Evolutionary conservation across 2,329 filamentous ascomycete genomes (phyloP).

Genomic region (Cryphonectria japonica): DNA sequence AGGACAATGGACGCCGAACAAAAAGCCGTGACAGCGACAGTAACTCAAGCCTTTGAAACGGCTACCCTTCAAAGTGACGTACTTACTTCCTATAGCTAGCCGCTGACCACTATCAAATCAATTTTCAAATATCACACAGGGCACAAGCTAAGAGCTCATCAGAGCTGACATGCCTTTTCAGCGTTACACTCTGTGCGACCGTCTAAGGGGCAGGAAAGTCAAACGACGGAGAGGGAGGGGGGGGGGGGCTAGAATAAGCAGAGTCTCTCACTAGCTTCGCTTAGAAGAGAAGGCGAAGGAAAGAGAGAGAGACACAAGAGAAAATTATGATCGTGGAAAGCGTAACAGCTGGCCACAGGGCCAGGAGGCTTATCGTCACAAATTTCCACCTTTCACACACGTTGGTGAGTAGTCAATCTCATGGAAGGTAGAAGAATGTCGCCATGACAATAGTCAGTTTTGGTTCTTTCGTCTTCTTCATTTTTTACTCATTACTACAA

Average conservation of each 20-base stretch:
- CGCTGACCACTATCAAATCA: not conserved
- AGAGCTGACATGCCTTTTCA: conserved; percentile 13
- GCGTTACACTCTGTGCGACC: conserved; percentile 6
- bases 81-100: not conserved
- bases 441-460: not conserved
- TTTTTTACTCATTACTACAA: not conserved
- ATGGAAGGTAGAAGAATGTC: not conserved
- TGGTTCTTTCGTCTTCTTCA: not conserved
- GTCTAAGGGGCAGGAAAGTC: not conserved
- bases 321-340: not conserved
- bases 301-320: not conserved
- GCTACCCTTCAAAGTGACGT: not conserved
- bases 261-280: not conserved
- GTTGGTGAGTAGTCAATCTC: not conserved
- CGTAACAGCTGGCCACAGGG: not conserved
- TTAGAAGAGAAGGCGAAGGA: not conserved
- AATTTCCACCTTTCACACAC: not conserved
- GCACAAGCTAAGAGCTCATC: not conserved
- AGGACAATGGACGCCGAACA: not conserved
- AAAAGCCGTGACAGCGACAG: not conserved
- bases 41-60: not conserved
- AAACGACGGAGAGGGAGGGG: not conserved
- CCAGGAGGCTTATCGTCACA: not conserved
- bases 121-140: not conserved
- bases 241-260: not conserved